Percentiles rank a stretch among this genome's conserved stretches.
Evolutionary conservation across 768 basidiomycete species (phyloP).

Genomic region (Suillus clintonianus): DNA sequence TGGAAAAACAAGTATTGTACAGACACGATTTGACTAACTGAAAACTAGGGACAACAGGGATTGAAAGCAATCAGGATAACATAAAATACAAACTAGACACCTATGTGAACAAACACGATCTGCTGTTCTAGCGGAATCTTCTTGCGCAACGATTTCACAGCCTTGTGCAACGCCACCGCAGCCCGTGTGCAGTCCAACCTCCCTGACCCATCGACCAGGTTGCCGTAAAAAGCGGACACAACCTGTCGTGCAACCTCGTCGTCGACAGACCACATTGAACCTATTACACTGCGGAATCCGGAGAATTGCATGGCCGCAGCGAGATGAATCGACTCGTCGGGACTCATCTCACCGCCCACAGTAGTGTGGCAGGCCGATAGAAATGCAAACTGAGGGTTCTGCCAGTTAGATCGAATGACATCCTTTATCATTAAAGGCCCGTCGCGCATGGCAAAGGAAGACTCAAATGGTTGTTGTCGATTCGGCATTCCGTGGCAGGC

Average conservation of each 20-base stretch:
- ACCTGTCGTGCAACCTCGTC: slow-evolving; percentile 12
- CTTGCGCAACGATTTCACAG: background rate
- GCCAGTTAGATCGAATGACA: slow-evolving; percentile 10
- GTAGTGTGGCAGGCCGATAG: slow-evolving; percentile 27
- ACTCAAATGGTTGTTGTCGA: slow-evolving; percentile 11
- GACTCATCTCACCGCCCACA: slow-evolving; percentile 12
- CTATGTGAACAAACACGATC: slow-evolving; percentile 4
- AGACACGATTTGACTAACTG: background rate
- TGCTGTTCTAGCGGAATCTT: slow-evolving; percentile 1
- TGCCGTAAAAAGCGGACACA: background rate
- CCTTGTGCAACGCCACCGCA: background rate
- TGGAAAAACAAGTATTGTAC: background rate
- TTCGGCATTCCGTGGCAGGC: slow-evolving; percentile 21
- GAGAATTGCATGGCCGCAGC: slow-evolving; percentile 23
- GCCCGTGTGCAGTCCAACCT: background rate
- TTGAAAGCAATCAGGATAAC: background rate
- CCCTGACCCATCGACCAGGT: background rate
- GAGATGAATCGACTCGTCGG: slow-evolving; percentile 22
- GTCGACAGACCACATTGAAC: slow-evolving; percentile 23
- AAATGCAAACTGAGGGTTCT: slow-evolving; percentile 18
- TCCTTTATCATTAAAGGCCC: slow-evolving; percentile 10
- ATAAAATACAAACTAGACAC: background rate
- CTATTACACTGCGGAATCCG: slow-evolving; percentile 21
- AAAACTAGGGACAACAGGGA: background rate
- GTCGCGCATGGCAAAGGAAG: slow-evolving; percentile 16